phyloP scores from a whole-genome alignment of 768 basidiomycete species.

The Mycena crocata region DNA sequence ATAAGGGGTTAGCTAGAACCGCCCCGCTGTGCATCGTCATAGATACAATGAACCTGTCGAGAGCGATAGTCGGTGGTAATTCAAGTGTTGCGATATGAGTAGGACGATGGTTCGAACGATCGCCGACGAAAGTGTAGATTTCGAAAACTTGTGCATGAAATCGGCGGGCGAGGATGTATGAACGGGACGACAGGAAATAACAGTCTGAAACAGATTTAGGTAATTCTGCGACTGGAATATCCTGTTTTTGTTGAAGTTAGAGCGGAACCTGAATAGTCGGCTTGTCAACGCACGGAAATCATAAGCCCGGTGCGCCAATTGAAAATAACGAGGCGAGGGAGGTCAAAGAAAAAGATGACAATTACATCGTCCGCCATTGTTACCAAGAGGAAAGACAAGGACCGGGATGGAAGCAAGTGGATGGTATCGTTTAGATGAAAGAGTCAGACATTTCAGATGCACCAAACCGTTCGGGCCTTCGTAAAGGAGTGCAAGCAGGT shows the following conservation, averaged over 20 bases:
- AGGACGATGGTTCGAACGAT: neutral
- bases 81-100: neutral
- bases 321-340: neutral
- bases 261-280: neutral
- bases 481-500: neutral
- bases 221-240: neutral
- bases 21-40: neutral
- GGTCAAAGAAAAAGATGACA: neutral
- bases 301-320: neutral
- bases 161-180: neutral
- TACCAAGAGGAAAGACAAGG: neutral
- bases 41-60: too few relatives aligned
- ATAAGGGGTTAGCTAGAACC: conserved; percentile 3
- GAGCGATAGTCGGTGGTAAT: neutral
- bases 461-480: neutral
- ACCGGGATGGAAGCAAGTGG: neutral
- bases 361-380: conserved; percentile 12
- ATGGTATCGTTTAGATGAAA: neutral
- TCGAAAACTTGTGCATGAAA: neutral
- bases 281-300: neutral
- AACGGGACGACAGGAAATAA: neutral
- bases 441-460: conserved; percentile 6
- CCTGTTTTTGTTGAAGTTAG: too few relatives aligned
- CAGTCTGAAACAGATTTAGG: neutral
- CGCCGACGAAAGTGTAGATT: conserved; percentile 3